Conservation (phyloP, 2,329 filamentous ascomycete genomes). For the Diaporthe citri region DNA sequence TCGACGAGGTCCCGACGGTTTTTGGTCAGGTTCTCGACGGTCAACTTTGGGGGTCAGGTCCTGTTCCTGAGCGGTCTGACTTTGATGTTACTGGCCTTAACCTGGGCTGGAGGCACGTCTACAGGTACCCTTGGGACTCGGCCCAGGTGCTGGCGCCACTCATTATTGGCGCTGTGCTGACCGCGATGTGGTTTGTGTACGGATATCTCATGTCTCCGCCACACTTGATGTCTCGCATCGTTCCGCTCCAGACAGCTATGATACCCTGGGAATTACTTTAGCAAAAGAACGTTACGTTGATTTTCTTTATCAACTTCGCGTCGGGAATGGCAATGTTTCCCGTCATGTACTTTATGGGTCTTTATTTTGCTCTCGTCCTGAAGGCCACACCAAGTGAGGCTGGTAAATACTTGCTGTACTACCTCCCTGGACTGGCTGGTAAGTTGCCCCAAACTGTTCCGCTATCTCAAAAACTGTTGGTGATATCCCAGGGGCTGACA, state of each 20-base stretch:
- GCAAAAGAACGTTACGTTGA: slow-evolving; percentile 69
- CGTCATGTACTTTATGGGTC: slow-evolving; percentile 45
- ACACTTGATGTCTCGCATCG: slow-evolving; percentile 56
- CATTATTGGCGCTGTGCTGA: slow-evolving; percentile 57
- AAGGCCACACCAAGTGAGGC: neutral
- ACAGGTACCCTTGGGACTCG: slow-evolving; percentile 66
- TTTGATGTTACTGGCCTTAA: slow-evolving; percentile 66
- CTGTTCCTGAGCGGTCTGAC: slow-evolving; percentile 68
- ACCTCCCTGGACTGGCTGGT: slow-evolving; percentile 69
- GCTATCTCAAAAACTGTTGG: no score
- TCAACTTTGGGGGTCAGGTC: slow-evolving; percentile 68
- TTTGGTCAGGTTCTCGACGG: slow-evolving; percentile 49
- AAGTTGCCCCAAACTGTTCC: no score
- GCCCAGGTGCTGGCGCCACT: slow-evolving; percentile 63
- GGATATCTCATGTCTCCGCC: slow-evolving; percentile 67
- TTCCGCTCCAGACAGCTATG: slow-evolving; percentile 71
- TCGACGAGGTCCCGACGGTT: slow-evolving; percentile 54
- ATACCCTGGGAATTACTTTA: slow-evolving; percentile 71
- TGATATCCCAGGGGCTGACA: no score
- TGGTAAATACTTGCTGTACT: slow-evolving; percentile 68
- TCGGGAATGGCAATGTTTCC: slow-evolving; percentile 68
- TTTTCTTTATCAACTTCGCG: slow-evolving; percentile 72
- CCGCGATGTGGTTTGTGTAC: slow-evolving; percentile 60
- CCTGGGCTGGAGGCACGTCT: slow-evolving; percentile 67
- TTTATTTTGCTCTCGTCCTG: neutral